Percentiles rank a stretch among this genome's conserved stretches.
phyloP scores from a whole-genome alignment of 306 rosid genomes.

The Castanea sativa region DNA sequence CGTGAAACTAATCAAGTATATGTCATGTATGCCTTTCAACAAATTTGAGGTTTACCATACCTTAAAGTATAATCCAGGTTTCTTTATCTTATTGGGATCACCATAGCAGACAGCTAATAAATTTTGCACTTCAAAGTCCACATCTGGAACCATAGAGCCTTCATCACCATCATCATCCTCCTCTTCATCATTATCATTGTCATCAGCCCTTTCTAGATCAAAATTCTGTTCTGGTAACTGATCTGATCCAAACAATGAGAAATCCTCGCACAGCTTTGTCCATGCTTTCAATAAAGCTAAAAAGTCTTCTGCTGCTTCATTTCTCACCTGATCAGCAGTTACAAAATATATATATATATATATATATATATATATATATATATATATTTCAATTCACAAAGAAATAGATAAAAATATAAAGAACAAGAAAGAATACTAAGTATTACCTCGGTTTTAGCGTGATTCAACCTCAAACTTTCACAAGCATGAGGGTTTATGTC shows the following conservation, averaged over 20 bases:
- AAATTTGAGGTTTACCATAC: constrained; percentile 19
- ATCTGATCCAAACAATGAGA: constrained; percentile 8
- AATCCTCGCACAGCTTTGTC: constrained; percentile 34
- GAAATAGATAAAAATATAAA: not conserved
- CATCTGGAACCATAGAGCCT: constrained; percentile 10
- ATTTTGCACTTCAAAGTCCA: constrained; percentile 43
- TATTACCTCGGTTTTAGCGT: constrained; percentile 42
- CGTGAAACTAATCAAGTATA: too few species aligned
- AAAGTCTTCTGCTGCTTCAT: constrained; percentile 40
- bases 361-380: not conserved
- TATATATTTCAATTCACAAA: not conserved
- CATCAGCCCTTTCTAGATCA: not conserved
- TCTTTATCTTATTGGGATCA: constrained; percentile 28
- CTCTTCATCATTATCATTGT: constrained; percentile 8
- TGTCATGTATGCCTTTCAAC: too few species aligned
- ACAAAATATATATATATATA: not conserved
- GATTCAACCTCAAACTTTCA: constrained; percentile 38
- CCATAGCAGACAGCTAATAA: constrained; percentile 40
- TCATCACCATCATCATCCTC: not conserved
- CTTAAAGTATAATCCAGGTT: constrained; percentile 37
- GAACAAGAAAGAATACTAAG: not conserved
- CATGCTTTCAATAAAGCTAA: constrained; percentile 35
- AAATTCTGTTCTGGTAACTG: not conserved
- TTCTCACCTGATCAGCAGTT: constrained; percentile 33
- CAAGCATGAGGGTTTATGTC: constrained; percentile 35